Conservation (phyloP, 2,329 filamentous ascomycete species). For the Fusarium vanettenii region DNA sequence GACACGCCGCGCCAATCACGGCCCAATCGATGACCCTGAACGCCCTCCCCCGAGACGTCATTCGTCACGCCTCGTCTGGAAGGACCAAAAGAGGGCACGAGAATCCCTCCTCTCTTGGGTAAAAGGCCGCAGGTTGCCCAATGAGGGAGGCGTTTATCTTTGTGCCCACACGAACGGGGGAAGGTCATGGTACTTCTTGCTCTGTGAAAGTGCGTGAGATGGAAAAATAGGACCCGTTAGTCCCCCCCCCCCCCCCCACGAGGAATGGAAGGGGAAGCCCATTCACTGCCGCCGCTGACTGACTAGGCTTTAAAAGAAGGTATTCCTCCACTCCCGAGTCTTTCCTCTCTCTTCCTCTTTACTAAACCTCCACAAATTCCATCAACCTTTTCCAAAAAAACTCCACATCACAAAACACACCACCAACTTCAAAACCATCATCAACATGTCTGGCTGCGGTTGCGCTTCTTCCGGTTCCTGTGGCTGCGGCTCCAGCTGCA, state of each 20-base stretch:
- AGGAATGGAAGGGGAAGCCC: not conserved
- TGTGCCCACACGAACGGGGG: constrained; percentile 7
- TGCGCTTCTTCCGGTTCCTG: constrained; percentile 56
- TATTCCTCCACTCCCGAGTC: constrained; percentile 14
- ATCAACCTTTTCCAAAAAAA: constrained; percentile 8
- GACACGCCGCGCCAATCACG: constrained; percentile 20
- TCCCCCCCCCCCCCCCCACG: not conserved
- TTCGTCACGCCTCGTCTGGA: constrained; percentile 10
- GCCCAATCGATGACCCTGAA: constrained; percentile 1
- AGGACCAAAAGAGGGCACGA: constrained; percentile 12
- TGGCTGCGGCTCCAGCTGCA: constrained; percentile 56
- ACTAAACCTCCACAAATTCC: not conserved
- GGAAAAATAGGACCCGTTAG: not conserved
- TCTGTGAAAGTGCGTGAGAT: not conserved
- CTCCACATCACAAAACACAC: constrained; percentile 16
- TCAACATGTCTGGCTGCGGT: constrained; percentile 57
- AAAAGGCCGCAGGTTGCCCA: not conserved
- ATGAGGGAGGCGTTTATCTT: not conserved
- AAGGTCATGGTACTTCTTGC: not conserved
- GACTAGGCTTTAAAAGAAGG: constrained; percentile 19
- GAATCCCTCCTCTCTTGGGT: constrained; percentile 24
- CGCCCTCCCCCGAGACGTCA: constrained; percentile 26
- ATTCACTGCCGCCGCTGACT: not conserved
- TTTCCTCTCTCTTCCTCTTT: constrained; percentile 12
- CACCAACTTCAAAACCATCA: constrained; percentile 35